Percentiles rank a stretch among this genome's conserved stretches.
Evolutionary conservation across 495 filamentous ascomycete species (phyloP).

Genomic region (Bacidia rubella): DNA sequence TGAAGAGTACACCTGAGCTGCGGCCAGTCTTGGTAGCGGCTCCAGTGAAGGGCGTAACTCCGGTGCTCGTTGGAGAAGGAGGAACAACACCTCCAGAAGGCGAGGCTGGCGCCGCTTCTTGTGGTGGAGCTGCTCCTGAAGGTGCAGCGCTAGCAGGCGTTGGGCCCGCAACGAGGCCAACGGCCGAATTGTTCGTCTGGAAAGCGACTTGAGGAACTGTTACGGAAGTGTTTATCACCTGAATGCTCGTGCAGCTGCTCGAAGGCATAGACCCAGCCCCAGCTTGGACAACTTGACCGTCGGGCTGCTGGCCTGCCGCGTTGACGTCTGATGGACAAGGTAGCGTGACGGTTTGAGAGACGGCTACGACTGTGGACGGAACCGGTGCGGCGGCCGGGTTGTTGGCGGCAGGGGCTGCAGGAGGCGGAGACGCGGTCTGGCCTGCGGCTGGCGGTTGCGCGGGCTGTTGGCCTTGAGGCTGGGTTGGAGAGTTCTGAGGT

Average conservation of each 20-base stretch:
- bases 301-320: constrained; percentile 11
- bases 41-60: constrained; percentile 14
- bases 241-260: constrained; percentile 36
- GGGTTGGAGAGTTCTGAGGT: constrained; percentile 12
- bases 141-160: constrained; percentile 22
- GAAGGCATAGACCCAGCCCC: constrained; percentile 25
- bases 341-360: constrained; percentile 48
- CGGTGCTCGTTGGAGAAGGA: background rate
- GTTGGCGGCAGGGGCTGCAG: constrained; percentile 26
- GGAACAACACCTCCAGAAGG: background rate
- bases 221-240: constrained; percentile 42
- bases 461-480: constrained; percentile 24
- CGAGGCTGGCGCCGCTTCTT: background rate
- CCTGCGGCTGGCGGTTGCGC: constrained; percentile 16
- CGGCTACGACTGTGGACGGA: constrained; percentile 28
- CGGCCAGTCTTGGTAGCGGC: constrained; percentile 9
- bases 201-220: constrained; percentile 66
- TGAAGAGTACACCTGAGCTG: constrained; percentile 1
- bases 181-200: constrained; percentile 39
- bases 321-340: constrained; percentile 32
- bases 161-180: constrained; percentile 39
- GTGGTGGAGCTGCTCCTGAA: constrained; percentile 10
- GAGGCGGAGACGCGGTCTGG: constrained; percentile 14
- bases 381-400: constrained; percentile 26
- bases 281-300: constrained; percentile 11